phyloP scores from a whole-genome alignment of 371 early-diverging fungal species.

The Mortierella sp. region DNA sequence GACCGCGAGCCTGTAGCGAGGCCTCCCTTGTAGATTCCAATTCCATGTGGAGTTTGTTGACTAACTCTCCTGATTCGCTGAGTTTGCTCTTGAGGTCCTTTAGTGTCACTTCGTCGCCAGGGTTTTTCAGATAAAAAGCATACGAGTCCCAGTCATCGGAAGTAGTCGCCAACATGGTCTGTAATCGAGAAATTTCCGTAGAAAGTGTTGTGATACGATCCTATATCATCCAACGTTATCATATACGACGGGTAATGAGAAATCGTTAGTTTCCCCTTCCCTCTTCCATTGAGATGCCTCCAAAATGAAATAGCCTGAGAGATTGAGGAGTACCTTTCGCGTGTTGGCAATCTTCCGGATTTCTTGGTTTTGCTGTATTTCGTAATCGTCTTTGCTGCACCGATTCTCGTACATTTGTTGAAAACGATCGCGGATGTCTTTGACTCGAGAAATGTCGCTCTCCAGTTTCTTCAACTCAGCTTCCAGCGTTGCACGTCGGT shows the following conservation, averaged over 20 bases:
- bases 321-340: slow-evolving; percentile 58
- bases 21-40: slow-evolving; percentile 35
- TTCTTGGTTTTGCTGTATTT: slow-evolving; percentile 72
- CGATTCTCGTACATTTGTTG: slow-evolving; percentile 78
- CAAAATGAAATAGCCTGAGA: too few species aligned
- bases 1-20: slow-evolving; percentile 17
- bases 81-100: slow-evolving; percentile 65
- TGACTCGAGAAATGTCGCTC: slow-evolving; percentile 79
- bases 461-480: slow-evolving; percentile 78
- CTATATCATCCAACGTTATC: slow-evolving; percentile 14
- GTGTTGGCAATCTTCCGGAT: slow-evolving; percentile 75
- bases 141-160: slow-evolving; percentile 74
- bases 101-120: slow-evolving; percentile 59
- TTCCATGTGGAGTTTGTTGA: slow-evolving; percentile 17
- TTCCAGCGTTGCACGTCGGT: slow-evolving; percentile 69
- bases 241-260: not conserved
- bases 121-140: slow-evolving; percentile 67
- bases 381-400: slow-evolving; percentile 74
- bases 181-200: slow-evolving; percentile 73
- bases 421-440: slow-evolving; percentile 83
- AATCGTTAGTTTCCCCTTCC: too few species aligned
- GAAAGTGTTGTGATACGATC: slow-evolving; percentile 74
- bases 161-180: slow-evolving; percentile 68
- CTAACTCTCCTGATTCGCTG: slow-evolving; percentile 56
- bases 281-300: too few species aligned